Conservation (phyloP, 2,329 filamentous ascomycete genomes). For the Aspergillus jensenii region DNA sequence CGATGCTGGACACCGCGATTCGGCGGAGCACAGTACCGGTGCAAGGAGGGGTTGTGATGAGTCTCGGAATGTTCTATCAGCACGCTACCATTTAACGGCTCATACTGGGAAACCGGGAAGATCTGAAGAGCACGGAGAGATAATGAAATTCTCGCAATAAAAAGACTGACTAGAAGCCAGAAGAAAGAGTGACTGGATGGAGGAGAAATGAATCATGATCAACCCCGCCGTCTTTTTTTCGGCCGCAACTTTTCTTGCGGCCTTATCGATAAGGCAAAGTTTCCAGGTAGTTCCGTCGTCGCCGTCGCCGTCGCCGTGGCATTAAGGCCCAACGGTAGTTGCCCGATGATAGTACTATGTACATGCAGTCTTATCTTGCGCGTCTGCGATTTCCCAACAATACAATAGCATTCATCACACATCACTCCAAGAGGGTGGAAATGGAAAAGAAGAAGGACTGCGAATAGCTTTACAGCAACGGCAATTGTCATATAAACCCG, state of each 20-base stretch:
- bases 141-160: not conserved
- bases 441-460: too few species aligned
- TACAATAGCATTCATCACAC: not conserved
- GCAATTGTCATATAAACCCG: not conserved
- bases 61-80: not conserved
- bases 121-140: not conserved
- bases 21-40: not conserved
- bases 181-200: constrained; percentile 1
- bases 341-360: not conserved
- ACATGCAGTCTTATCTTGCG: constrained; percentile 1
- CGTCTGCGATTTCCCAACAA: not conserved
- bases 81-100: not conserved
- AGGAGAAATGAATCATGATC: constrained; percentile 2
- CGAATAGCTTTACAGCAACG: not conserved
- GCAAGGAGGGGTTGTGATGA: not conserved
- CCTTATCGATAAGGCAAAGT: constrained; percentile 16
- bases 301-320: not conserved
- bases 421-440: too few species aligned
- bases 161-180: not conserved
- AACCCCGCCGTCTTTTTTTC: constrained; percentile 13
- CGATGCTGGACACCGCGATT: too few species aligned
- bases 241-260: constrained; percentile 12
- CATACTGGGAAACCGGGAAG: not conserved
- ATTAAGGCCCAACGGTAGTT: not conserved
- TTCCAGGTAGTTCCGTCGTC: not conserved